Evolutionary conservation across 2,329 filamentous ascomycete genomes (phyloP).

Genomic region (Talaromyces sp.): DNA sequence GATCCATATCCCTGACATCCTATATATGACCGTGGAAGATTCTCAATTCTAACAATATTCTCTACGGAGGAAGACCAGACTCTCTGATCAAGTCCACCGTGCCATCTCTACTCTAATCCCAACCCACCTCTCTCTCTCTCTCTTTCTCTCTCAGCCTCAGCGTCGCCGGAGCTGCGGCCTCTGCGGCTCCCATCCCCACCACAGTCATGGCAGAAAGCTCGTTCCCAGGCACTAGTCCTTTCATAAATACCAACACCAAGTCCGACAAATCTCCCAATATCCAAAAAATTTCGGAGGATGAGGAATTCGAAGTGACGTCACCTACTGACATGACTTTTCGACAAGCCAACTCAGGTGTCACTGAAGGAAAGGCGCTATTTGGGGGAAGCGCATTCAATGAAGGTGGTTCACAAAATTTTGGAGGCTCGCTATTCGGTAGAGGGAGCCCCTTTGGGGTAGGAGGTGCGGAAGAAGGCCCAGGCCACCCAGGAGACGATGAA

Average conservation of each 20-base stretch:
- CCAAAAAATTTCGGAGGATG: conserved; percentile 75
- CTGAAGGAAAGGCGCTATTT: conserved; percentile 50
- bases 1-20: neutral
- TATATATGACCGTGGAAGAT: neutral
- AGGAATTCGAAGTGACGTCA: conserved; percentile 78
- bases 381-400: conserved; percentile 29
- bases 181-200: conserved; percentile 30
- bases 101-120: neutral
- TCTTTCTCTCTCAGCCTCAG: conserved; percentile 23
- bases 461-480: conserved; percentile 20
- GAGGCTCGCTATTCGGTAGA: conserved; percentile 34
- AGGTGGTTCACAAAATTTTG: conserved; percentile 16
- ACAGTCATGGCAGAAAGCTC: conserved; percentile 65
- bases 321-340: conserved; percentile 69
- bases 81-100: neutral
- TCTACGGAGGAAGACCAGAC: neutral
- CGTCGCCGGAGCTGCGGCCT: conserved; percentile 32
- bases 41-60: neutral
- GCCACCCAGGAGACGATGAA: conserved; percentile 24
- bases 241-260: conserved; percentile 77
- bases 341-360: conserved; percentile 35
- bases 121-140: neutral
- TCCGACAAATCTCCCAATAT: conserved; percentile 53
- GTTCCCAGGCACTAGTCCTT: conserved; percentile 82
- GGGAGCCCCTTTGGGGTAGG: conserved; percentile 35